Conservation (phyloP, 306 rosid genomes). For the Adenanthera pavonina region DNA sequence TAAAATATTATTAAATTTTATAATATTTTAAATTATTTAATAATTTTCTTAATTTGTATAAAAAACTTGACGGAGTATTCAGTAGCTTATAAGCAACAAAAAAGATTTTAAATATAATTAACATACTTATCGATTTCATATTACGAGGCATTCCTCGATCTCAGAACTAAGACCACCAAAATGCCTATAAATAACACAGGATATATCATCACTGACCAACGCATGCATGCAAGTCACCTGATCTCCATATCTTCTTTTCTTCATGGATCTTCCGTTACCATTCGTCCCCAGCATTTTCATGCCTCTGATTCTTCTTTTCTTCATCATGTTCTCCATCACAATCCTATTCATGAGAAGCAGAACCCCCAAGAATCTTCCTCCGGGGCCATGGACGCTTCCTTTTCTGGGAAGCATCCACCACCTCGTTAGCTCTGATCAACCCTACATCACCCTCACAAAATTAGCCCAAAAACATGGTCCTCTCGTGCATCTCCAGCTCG, state of each 20-base stretch:
- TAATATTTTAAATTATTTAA: too few species aligned
- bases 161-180: background rate
- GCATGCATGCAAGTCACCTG: background rate
- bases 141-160: background rate
- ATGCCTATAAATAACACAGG: background rate
- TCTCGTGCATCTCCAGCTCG: conserved; percentile 33
- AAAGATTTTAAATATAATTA: too few species aligned
- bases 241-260: background rate
- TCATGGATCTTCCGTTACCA: conserved; percentile 10
- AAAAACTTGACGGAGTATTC: too few species aligned
- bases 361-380: background rate
- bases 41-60: too few species aligned
- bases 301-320: background rate
- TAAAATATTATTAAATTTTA: too few species aligned
- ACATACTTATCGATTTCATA: too few species aligned
- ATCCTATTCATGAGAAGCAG: background rate
- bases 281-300: background rate
- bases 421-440: background rate
- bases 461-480: conserved; percentile 38
- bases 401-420: conserved; percentile 45
- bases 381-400: conserved; percentile 43
- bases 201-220: background rate
- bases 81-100: too few species aligned
- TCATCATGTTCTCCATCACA: background rate
- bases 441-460: background rate